Evolutionary conservation across 176 grass and related monocot genomes (phyloP).

Genomic region (Carex myosuroides): DNA sequence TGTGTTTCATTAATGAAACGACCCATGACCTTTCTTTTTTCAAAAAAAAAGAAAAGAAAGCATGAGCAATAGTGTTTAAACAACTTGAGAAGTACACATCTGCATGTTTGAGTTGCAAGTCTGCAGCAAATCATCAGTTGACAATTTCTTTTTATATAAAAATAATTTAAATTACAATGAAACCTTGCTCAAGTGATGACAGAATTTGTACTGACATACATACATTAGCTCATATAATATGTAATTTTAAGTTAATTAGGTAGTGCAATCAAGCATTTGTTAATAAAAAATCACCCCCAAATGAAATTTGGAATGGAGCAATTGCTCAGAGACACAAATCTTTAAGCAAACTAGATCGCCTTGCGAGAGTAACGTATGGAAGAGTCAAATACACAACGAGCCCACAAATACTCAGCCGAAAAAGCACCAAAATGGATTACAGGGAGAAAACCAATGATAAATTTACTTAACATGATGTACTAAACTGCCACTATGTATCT

Average conservation of each 20-base stretch:
- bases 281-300: neutral
- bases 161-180: neutral
- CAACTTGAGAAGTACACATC: neutral
- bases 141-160: neutral
- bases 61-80: neutral
- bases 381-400: neutral
- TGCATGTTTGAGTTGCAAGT: neutral
- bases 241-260: neutral
- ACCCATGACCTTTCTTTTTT: too few species aligned
- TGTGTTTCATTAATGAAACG: too few species aligned
- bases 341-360: neutral
- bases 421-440: neutral
- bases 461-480: neutral
- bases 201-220: neutral
- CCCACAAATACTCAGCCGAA: neutral
- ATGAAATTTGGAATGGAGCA: neutral
- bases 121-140: neutral
- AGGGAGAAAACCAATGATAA: neutral
- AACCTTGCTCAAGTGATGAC: neutral
- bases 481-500: neutral
- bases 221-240: neutral
- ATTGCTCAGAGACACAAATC: neutral
- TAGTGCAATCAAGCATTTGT: neutral
- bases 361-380: neutral
- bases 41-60: too few species aligned